Evolutionary conservation across 305 asterid genomes (phyloP).

Genomic region (Fraxinus xanthoxyloides): DNA sequence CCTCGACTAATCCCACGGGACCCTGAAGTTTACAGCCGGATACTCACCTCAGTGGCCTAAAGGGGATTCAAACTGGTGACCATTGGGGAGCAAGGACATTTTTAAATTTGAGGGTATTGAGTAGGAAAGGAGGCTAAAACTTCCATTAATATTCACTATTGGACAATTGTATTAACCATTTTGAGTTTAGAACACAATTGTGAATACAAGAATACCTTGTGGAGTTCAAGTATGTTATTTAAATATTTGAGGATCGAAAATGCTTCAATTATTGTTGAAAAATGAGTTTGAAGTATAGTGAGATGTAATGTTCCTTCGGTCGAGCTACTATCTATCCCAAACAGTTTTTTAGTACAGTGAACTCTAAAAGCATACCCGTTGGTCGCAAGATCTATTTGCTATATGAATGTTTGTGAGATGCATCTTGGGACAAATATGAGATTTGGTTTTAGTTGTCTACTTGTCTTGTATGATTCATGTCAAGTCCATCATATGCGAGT

Average conservation of each 20-base stretch:
- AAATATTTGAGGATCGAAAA: not conserved
- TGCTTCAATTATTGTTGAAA: not conserved
- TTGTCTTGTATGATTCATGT: not conserved
- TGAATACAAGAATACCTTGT: not conserved
- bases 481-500: not conserved
- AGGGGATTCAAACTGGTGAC: too few species aligned
- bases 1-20: too few species aligned
- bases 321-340: too few species aligned
- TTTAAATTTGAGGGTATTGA: not conserved
- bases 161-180: not conserved
- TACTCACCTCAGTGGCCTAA: too few species aligned
- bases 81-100: too few species aligned
- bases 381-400: not conserved
- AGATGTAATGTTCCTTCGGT: not conserved
- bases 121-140: not conserved
- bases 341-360: too few species aligned
- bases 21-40: too few species aligned
- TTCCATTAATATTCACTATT: not conserved
- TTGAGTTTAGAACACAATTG: not conserved
- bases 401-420: too few species aligned
- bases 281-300: not conserved
- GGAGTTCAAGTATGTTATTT: not conserved
- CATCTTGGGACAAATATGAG: too few species aligned
- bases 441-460: not conserved
- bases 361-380: too few species aligned